Conservation (phyloP, 2,329 filamentous ascomycete genomes). For the Colletotrichum euphorbiae region DNA sequence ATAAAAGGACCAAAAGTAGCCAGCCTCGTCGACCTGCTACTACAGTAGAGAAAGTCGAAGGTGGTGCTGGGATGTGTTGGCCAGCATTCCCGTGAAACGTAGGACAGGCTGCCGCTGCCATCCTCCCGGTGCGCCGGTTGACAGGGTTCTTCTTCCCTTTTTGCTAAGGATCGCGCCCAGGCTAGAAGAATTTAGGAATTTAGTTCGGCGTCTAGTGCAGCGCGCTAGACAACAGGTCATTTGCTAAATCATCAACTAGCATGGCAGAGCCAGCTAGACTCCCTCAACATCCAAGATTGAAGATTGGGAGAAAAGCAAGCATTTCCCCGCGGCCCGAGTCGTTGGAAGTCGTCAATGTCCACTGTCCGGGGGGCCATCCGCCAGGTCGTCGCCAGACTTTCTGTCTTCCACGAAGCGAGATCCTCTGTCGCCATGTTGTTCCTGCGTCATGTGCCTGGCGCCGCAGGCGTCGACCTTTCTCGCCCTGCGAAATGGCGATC, state of each 20-base stretch:
- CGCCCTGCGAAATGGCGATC: constrained; percentile 26
- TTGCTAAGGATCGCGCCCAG: constrained; percentile 1
- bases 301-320: constrained; percentile 14
- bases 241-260: neutral
- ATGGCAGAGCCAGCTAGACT: neutral
- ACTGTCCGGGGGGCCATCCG: neutral
- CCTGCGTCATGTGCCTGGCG: constrained; percentile 26
- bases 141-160: constrained; percentile 17
- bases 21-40: constrained; percentile 18
- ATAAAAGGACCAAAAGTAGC: constrained; percentile 6
- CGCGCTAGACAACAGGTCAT: constrained; percentile 22
- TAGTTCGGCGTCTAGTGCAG: constrained; percentile 24
- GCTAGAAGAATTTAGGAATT: constrained; percentile 24
- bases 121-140: constrained; percentile 28
- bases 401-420: neutral
- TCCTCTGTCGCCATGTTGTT: neutral
- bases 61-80: neutral
- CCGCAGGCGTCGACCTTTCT: constrained; percentile 32
- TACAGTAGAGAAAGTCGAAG: neutral
- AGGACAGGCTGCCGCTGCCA: constrained; percentile 32
- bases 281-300: constrained; percentile 22
- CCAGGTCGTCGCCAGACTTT: neutral
- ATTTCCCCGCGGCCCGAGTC: constrained; percentile 7
- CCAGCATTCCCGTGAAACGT: constrained; percentile 33
- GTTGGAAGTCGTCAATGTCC: neutral